Conservation (phyloP, 2,329 filamentous ascomycete species). For the Shiraia bambusicola region DNA sequence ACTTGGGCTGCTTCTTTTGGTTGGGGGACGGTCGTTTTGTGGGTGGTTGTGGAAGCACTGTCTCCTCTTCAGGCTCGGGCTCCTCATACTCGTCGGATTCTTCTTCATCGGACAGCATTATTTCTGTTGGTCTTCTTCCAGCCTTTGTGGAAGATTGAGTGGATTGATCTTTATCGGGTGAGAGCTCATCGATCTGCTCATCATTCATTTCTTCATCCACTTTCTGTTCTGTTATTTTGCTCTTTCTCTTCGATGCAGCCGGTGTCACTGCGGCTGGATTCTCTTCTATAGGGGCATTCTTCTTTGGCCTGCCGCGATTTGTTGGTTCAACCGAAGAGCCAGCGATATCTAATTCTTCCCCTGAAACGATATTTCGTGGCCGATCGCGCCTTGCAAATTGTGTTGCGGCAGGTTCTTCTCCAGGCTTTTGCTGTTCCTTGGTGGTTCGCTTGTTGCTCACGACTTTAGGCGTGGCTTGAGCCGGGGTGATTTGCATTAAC, state of each 20-base stretch:
- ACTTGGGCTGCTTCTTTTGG: constrained; percentile 12
- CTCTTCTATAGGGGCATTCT: constrained; percentile 4
- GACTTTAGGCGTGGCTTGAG: constrained; percentile 4
- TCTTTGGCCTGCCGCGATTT: constrained; percentile 19
- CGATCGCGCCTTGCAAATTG: not conserved
- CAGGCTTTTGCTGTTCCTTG: constrained; percentile 1
- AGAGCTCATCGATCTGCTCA: constrained; percentile 22
- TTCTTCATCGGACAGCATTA: constrained; percentile 19
- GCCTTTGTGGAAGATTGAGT: constrained; percentile 4
- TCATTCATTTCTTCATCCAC: constrained; percentile 8
- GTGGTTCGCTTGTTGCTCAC: not conserved
- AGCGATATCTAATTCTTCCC: not conserved
- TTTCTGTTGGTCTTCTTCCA: constrained; percentile 3
- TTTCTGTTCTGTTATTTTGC: constrained; percentile 1
- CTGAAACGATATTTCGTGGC: not conserved
- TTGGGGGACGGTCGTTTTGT: constrained; percentile 16
- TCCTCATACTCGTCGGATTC: constrained; percentile 18
- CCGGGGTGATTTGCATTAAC: constrained; percentile 8
- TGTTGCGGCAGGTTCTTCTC: not conserved
- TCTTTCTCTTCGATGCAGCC: constrained; percentile 10
- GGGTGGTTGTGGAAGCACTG: constrained; percentile 12
- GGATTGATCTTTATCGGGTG: constrained; percentile 15
- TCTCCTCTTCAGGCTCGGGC: constrained; percentile 17
- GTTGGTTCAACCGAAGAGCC: not conserved
- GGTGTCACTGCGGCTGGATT: constrained; percentile 15